Evolutionary conservation across 805 yeast genomes (phyloP).

Genomic region (Cephaloascus fragrans): DNA sequence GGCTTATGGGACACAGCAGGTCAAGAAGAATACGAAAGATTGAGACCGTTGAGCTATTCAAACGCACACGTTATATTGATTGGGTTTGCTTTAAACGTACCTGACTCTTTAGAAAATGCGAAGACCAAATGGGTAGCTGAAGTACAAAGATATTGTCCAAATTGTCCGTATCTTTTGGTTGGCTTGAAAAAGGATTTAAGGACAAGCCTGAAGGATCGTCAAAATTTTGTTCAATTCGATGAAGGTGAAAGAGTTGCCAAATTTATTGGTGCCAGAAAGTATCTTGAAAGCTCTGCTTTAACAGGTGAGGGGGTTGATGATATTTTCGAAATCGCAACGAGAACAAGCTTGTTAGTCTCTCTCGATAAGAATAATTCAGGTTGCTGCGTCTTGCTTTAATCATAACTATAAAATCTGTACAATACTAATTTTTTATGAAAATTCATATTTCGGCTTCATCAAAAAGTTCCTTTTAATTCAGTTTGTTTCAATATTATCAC

Average conservation of each 20-base stretch:
- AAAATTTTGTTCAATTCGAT: conserved; percentile 39
- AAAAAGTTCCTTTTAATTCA: too few species aligned
- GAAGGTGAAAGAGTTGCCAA: conserved; percentile 66
- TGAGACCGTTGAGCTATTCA: conserved; percentile 80
- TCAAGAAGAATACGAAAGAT: conserved; percentile 88
- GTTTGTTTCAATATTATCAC: too few species aligned
- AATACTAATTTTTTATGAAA: too few species aligned
- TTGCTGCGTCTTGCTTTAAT: not conserved
- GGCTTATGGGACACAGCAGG: conserved; percentile 97
- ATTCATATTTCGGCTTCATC: too few species aligned
- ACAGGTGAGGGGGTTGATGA: conserved; percentile 95
- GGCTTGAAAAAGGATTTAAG: conserved; percentile 83
- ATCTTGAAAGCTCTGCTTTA: conserved; percentile 82
- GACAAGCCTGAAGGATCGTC: conserved; percentile 23
- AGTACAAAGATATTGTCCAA: conserved; percentile 71
- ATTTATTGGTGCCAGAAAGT: conserved; percentile 70
- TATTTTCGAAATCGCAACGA: conserved; percentile 83
- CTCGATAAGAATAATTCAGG: conserved; percentile 8
- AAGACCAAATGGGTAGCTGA: conserved; percentile 82
- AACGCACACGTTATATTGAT: conserved; percentile 80
- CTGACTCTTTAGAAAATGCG: conserved; percentile 79
- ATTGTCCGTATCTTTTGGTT: conserved; percentile 66
- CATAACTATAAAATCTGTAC: too few species aligned
- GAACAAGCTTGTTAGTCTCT: conserved; percentile 54
- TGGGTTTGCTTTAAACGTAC: conserved; percentile 78